phyloP scores from a whole-genome alignment of 2,329 filamentous ascomycete species.

The Bipolaris sorokiniana region DNA sequence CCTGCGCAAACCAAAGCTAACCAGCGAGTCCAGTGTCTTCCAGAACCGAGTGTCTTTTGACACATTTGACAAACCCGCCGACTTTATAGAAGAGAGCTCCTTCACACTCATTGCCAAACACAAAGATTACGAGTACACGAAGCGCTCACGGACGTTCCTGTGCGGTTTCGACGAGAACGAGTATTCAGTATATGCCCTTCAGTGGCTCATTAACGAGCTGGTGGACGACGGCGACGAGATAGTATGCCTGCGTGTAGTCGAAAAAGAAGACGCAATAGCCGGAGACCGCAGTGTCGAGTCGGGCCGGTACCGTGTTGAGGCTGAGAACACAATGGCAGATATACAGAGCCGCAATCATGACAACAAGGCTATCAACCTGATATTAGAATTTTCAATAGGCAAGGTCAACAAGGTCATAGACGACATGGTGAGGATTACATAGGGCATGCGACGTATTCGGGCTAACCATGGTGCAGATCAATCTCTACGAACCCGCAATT shows the following conservation, averaged over 20 bases:
- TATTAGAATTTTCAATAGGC: constrained; percentile 86
- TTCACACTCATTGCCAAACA: constrained; percentile 86
- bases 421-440: constrained; percentile 71
- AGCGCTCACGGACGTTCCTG: constrained; percentile 85
- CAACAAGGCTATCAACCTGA: constrained; percentile 82
- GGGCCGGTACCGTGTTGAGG: constrained; percentile 76
- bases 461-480: constrained; percentile 65
- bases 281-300: constrained; percentile 66
- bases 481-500: constrained; percentile 89
- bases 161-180: constrained; percentile 90
- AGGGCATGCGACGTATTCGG: background rate
- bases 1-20: constrained; percentile 16
- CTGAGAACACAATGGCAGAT: constrained; percentile 72
- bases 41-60: constrained; percentile 75
- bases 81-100: constrained; percentile 64
- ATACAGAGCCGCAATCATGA: constrained; percentile 82
- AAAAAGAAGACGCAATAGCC: constrained; percentile 76
- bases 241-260: constrained; percentile 85
- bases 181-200: constrained; percentile 89
- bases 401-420: constrained; percentile 92
- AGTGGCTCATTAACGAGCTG: constrained; percentile 90
- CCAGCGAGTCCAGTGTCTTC: constrained; percentile 59
- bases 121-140: constrained; percentile 79
- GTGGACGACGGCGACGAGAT: constrained; percentile 94
- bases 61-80: constrained; percentile 71